Evolutionary conservation across 805 yeast genomes (phyloP), one percentile per base, ranked within the genome.

Genomic region (Barnettozyma wickerhamii): DNA sequence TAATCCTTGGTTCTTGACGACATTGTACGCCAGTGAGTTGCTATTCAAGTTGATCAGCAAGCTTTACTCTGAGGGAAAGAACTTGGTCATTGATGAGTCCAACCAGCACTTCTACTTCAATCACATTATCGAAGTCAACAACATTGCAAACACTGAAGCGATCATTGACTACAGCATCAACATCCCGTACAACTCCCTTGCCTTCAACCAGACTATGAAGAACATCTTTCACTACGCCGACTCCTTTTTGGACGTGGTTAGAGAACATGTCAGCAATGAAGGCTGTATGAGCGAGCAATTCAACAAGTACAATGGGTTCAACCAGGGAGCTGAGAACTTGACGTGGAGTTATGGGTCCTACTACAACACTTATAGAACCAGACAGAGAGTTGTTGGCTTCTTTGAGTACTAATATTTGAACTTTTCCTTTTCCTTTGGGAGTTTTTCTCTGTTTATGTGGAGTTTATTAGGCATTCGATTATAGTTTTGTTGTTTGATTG

Each of bases 331-430:
- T 0, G 63, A 66, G 41, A 77, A 85, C 52, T 74, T 91, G 51
- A 90, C 97, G 5, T 91, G 98, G 98, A 83, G 95, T 46, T 87
- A 87, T 58, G 77, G 88, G 24, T 73, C 95, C 5, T 75, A 84
- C 34, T 80, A 83, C 78, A 74, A 77, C 50, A 77, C 91, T 10
- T 65, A 74, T 42, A 70, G 81, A 58, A 76, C 85, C 80, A 78
- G 93, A 60, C 48, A 54, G 23, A 72, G 61, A 49, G 72, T 71
- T 1, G 37, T 63, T 12, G 42, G 54, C 10, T 48, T 55, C 21
- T 52, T 58, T 50, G 33, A 20, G 17, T 19, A 18, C 37, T 31
- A 21, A 30, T 30, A 6, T 7, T 29, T 10, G 7, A n/a, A 29
- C 18, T 10, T 10, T 10, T 29, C 4, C 6, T 7, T 29, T 14